Evolutionary conservation across 345 rosid species (phyloP).

Genomic region (Populus euphratica): DNA sequence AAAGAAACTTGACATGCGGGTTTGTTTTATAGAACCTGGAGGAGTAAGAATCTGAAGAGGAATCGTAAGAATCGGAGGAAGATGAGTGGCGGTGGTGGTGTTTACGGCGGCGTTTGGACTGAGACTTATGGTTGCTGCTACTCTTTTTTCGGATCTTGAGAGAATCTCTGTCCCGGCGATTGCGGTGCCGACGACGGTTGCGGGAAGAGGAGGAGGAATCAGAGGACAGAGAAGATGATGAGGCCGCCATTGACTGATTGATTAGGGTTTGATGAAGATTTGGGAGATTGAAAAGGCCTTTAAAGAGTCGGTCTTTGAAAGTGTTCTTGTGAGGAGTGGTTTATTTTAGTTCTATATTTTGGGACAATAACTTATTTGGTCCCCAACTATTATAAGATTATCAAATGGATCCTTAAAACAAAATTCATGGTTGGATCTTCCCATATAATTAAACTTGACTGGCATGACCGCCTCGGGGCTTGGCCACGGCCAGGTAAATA

Average conservation of each 20-base stretch:
- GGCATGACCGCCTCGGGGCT: too few species aligned
- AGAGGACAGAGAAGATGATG: constrained; percentile 52
- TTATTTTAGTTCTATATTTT: too few species aligned
- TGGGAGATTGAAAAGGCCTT: not conserved
- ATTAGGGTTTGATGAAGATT: not conserved
- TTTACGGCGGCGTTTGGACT: constrained; percentile 56
- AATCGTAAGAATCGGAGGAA: constrained; percentile 44
- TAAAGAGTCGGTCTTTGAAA: not conserved
- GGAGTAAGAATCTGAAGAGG: constrained; percentile 44
- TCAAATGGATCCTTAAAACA: too few species aligned
- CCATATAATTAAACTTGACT: too few species aligned
- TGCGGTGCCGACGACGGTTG: constrained; percentile 51
- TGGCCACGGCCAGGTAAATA: too few species aligned
- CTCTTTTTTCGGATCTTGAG: constrained; percentile 73
- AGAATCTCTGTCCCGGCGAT: constrained; percentile 43
- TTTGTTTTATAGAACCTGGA: constrained; percentile 45
- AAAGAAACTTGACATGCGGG: not conserved
- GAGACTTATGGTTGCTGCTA: constrained; percentile 26
- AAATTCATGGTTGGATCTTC: too few species aligned
- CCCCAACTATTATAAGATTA: too few species aligned
- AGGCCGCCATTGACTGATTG: constrained; percentile 56
- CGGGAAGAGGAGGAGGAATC: constrained; percentile 38
- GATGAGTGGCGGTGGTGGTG: constrained; percentile 37
- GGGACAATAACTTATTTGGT: too few species aligned
- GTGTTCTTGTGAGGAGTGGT: not conserved